These are phyloP conservation scores for Stachybotrys chartarum DNA, from an alignment of 2,329 filamentous ascomycete genomes.

Conservation along the genomic window DNA sequence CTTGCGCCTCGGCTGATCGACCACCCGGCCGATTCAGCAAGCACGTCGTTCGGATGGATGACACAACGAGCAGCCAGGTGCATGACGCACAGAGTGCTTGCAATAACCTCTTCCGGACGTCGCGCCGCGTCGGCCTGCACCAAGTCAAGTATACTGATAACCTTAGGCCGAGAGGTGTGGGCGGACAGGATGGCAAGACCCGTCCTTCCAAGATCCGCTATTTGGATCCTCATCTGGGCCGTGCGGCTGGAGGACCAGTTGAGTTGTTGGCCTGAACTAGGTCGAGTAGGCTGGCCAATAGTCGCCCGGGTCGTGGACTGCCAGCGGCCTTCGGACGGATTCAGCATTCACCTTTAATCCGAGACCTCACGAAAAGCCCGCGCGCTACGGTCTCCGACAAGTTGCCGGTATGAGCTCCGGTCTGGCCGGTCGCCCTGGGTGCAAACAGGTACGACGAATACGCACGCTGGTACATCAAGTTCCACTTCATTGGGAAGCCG, in stretches of 20 bases:
- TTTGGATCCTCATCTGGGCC: not conserved
- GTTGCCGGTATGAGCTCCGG: no score
- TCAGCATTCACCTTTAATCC: no score
- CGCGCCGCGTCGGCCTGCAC: not conserved
- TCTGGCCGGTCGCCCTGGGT: no score
- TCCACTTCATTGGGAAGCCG: not conserved
- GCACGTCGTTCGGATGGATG: no score
- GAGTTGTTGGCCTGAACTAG: not conserved
- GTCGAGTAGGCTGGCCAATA: not conserved
- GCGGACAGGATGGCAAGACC: not conserved
- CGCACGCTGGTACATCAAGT: no score
- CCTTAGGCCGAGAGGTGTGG: not conserved
- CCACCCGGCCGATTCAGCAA: no score
- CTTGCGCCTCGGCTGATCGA: no score
- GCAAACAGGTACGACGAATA: no score
- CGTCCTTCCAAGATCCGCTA: not conserved
- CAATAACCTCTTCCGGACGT: not conserved
- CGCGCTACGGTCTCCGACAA: not conserved
- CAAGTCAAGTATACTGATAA: not conserved
- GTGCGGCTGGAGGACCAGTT: not conserved
- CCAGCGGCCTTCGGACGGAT: no score
- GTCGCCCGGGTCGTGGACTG: not conserved
- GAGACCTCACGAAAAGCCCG: not conserved
- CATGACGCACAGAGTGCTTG: no score
- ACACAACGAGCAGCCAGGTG: no score